A percentile compares a stretch with the other conserved stretches of the same genome.
phyloP scores from a whole-genome alignment of 2,329 filamentous ascomycete species.

The Arthrobotrys sphaeroides region DNA sequence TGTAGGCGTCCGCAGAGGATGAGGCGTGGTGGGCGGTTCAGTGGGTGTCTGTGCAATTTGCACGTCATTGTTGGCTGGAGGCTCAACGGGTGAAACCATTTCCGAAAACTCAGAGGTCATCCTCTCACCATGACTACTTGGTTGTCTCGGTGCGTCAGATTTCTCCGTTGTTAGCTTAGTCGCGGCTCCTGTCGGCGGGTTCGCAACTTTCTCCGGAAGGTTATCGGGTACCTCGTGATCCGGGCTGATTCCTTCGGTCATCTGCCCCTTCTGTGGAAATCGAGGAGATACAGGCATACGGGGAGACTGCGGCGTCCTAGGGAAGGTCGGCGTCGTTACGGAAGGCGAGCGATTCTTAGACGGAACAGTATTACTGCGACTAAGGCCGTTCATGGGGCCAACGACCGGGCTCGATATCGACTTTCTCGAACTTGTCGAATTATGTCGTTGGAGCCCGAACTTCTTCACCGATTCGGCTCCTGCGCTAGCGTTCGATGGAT shows the following conservation, averaged over 20 bases:
- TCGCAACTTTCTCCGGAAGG: conserved; percentile 49
- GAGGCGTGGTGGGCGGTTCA: conserved; percentile 2
- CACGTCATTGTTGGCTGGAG: conserved; percentile 62
- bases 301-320: conserved; percentile 66
- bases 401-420: conserved; percentile 65
- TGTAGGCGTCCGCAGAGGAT: conserved; percentile 66
- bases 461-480: conserved; percentile 86
- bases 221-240: conserved; percentile 58
- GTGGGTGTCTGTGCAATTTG: conserved; percentile 44
- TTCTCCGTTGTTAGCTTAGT: conserved; percentile 60
- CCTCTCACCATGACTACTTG: conserved; percentile 55
- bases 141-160: conserved; percentile 58
- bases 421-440: conserved; percentile 88
- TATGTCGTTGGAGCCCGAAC: conserved; percentile 82
- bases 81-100: conserved; percentile 65
- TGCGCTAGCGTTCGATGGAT: conserved; percentile 86
- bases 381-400: conserved; percentile 71
- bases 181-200: not conserved
- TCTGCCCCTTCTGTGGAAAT: conserved; percentile 36
- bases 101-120: conserved; percentile 59
- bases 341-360: conserved; percentile 83
- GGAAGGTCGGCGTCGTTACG: conserved; percentile 73
- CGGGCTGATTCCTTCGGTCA: conserved; percentile 13
- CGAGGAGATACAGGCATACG: conserved; percentile 61
- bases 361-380: conserved; percentile 89